phyloP scores from a whole-genome alignment of 192 early-diverging fungal genomes.

The Rhizoclosmatium sp. region DNA sequence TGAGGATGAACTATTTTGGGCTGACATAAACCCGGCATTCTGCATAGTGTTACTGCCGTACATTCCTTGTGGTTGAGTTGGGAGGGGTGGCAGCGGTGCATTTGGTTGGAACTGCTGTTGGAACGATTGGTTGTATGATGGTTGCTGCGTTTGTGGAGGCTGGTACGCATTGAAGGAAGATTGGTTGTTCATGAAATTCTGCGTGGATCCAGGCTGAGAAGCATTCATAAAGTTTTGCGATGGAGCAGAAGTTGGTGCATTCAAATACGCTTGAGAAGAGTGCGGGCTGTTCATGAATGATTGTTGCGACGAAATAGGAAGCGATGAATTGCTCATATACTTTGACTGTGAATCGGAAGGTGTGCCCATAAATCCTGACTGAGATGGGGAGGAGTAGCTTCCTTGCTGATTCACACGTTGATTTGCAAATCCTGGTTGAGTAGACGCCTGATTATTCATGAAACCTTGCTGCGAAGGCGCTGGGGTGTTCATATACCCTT shows the following conservation, averaged over 20 bases:
- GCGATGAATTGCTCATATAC: not conserved
- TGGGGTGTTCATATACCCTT: too few relatives aligned
- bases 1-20: not conserved
- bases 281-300: not conserved
- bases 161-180: not conserved
- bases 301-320: not conserved
- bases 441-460: too few relatives aligned
- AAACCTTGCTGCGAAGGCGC: too few relatives aligned
- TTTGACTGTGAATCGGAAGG: too few relatives aligned
- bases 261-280: too few relatives aligned
- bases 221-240: not conserved
- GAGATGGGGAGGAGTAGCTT: too few relatives aligned
- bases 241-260: not conserved
- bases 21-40: not conserved
- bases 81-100: not conserved
- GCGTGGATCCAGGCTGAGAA: not conserved
- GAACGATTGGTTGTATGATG: not conserved
- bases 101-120: not conserved
- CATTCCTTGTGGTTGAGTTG: not conserved
- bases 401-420: too few relatives aligned
- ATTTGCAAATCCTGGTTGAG: too few relatives aligned
- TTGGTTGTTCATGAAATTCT: not conserved
- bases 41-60: not conserved
- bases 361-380: too few relatives aligned
- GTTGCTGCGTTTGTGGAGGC: not conserved